A percentile compares a stretch with the other conserved stretches of the same genome.
Evolutionary conservation across 192 early-diverging fungal genomes (phyloP).

Genomic region (Coemansia interrupta): DNA sequence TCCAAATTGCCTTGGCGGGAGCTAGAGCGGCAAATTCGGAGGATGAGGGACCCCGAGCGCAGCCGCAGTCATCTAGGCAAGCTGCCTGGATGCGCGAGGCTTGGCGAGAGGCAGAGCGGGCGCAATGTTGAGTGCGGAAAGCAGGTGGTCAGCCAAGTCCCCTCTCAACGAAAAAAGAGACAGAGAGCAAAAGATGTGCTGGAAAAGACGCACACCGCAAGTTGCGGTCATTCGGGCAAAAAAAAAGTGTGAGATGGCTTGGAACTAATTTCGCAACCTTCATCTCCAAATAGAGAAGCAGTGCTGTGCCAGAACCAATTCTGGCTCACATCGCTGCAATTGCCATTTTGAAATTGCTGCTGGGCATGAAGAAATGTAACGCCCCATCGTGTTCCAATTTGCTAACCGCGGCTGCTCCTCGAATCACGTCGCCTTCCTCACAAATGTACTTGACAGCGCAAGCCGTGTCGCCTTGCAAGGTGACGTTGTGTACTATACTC

Average conservation of each 20-base stretch:
- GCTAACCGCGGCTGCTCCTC: neutral
- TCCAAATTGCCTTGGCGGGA: neutral
- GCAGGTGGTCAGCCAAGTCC: too few relatives aligned
- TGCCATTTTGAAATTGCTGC: neutral
- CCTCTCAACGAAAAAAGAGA: neutral
- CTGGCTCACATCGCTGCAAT: neutral
- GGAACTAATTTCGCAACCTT: neutral
- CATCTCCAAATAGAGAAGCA: neutral
- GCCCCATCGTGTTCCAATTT: neutral
- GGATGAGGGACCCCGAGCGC: constrained; percentile 2
- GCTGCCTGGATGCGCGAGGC: constrained; percentile 1
- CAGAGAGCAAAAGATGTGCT: neutral
- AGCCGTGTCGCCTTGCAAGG: too few relatives aligned
- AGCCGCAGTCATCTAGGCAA: constrained; percentile 3
- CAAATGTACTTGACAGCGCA: too few relatives aligned
- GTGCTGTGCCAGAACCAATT: neutral
- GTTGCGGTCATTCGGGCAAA: neutral
- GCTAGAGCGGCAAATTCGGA: neutral
- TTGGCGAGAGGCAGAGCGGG: neutral
- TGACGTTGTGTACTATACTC: too few relatives aligned
- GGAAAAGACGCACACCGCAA: neutral
- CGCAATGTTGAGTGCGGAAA: neutral
- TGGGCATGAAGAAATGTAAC: neutral
- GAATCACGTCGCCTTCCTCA: too few relatives aligned
- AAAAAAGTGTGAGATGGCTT: neutral